These are phyloP conservation scores for Symmetrospora coprosmae DNA, from an alignment of 768 basidiomycete genomes.

Conservation along the genomic window DNA sequence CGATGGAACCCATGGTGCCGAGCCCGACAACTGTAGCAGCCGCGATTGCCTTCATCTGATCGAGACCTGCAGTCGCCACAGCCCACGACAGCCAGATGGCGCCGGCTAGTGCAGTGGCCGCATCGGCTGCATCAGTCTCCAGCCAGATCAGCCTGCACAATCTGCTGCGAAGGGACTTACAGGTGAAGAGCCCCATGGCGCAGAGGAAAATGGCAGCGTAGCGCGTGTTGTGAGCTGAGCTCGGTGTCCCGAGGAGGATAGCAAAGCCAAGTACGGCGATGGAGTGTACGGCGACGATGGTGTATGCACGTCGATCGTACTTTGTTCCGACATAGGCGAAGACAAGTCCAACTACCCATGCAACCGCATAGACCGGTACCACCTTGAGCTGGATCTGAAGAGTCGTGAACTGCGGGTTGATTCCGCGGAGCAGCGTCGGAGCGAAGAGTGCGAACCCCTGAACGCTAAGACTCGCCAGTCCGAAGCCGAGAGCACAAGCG, in stretches of 20 bases:
- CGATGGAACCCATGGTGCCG: slow-evolving; percentile 17
- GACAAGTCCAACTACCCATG: slow-evolving; percentile 4
- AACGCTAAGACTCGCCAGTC: neutral
- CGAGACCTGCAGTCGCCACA: slow-evolving; percentile 6
- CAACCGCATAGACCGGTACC: slow-evolving; percentile 11
- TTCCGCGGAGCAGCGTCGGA: slow-evolving; percentile 20
- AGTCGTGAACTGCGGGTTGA: slow-evolving; percentile 10
- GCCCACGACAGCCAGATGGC: slow-evolving; percentile 15
- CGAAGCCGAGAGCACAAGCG: slow-evolving; percentile 2
- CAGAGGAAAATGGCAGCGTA: slow-evolving; percentile 18
- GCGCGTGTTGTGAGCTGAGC: neutral
- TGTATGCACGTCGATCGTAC: slow-evolving; percentile 19
- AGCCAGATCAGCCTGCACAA: too few relatives aligned
- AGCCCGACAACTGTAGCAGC: slow-evolving; percentile 13
- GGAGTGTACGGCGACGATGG: neutral
- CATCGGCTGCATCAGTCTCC: too few relatives aligned
- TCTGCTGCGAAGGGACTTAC: too few relatives aligned
- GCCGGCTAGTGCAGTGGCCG: too few relatives aligned
- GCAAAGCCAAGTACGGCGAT: slow-evolving; percentile 18
- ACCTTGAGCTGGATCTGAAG: slow-evolving; percentile 19
- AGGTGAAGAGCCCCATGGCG: slow-evolving; percentile 8
- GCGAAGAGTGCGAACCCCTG: slow-evolving; percentile 21
- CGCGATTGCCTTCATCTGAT: slow-evolving; percentile 6
- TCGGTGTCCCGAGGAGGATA: slow-evolving; percentile 15
- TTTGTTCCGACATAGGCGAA: neutral